Evolutionary conservation across 805 yeast species (phyloP), one percentile per base, ranked within the genome.

Genomic region (Cyberlindnera amylophila): DNA sequence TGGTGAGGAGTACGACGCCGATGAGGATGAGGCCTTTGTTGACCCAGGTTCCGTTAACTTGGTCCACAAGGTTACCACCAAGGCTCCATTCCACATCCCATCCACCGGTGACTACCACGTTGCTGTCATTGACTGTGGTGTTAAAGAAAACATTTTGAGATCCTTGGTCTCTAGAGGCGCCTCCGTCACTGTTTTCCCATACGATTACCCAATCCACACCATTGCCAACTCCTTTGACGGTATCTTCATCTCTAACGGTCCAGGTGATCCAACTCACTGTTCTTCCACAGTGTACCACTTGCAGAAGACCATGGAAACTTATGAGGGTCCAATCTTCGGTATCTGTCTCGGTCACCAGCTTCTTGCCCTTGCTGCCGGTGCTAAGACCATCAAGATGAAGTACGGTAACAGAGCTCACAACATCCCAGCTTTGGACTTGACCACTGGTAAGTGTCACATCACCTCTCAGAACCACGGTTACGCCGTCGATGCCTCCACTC

Each of bases 371-470:
- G 99, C 99, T 12, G 76, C 89, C 13, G 99, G 98, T 44, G 98
- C 96, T 26, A 81, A 81, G 59, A 93, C 99, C 36, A 64, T 83
- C 59, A 93, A 95, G 69, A 74, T 93, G 76, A 90, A 88, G 67
- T 93, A 90, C 64, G 99, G 99, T 69, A 93, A 93, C 76, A 84
- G 99, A 70, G 99, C 97, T 21, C 99, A 95, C 70, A 93, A 93
- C 65, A 95, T 95, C 51, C 99, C 99, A 44, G 95, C 96, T 12
- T 75, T 90, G 62, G 96, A 91, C 64, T 66, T 90, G 56, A 71
- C 81, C 41, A 85, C 95, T 26, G 97, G 98, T 45, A 82, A 85
- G 62, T 91, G 98, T 65, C 96, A 93, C 67, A 95, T 93, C 65
- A 93, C 99, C 11, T 91, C 98, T 21, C 99, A 93, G 72, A 93